phyloP scores from a whole-genome alignment of 2,329 filamentous ascomycete species.

The Orbilia quercus region DNA sequence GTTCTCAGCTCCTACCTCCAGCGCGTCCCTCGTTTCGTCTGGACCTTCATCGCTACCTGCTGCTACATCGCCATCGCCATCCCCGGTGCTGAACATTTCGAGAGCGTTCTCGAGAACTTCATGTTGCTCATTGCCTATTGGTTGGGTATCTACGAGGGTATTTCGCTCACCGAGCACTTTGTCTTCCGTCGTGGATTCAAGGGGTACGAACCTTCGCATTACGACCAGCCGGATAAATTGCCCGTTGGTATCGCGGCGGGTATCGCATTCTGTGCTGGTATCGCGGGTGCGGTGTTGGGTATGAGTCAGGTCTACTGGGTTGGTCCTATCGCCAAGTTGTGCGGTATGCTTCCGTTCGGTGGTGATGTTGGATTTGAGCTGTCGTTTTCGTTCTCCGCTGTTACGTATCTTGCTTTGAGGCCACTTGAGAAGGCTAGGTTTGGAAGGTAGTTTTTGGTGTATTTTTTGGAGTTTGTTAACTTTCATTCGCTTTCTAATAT shows the following conservation, averaged over 20 bases:
- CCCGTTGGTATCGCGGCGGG: conserved; percentile 74
- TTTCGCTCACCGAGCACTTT: conserved; percentile 75
- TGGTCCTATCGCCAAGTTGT: conserved; percentile 73
- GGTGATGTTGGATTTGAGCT: conserved; percentile 71
- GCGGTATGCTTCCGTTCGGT: conserved; percentile 67
- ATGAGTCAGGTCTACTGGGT: conserved; percentile 78
- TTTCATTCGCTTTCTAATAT: conserved; percentile 16
- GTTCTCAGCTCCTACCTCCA: conserved; percentile 71
- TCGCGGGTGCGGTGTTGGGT: conserved; percentile 74
- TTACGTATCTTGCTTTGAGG: conserved; percentile 68
- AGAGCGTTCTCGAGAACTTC: conserved; percentile 74
- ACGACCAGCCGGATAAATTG: conserved; percentile 70
- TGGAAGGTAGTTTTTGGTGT: conserved; percentile 61
- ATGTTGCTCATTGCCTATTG: conserved; percentile 78
- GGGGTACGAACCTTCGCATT: conserved; percentile 71
- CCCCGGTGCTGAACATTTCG: conserved; percentile 75
- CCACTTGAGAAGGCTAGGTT: conserved; percentile 66
- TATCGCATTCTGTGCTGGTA: conserved; percentile 72
- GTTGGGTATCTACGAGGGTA: conserved; percentile 78
- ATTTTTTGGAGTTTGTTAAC: conserved; percentile 26
- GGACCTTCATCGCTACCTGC: conserved; percentile 72
- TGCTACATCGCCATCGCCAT: conserved; percentile 77
- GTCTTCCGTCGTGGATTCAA: conserved; percentile 73
- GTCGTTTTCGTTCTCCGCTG: conserved; percentile 71
- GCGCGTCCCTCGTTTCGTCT: conserved; percentile 74